Base-by-base conservation (phyloP, 192 early-diverging fungal species). In the Umbelopsis vinacea region DNA sequence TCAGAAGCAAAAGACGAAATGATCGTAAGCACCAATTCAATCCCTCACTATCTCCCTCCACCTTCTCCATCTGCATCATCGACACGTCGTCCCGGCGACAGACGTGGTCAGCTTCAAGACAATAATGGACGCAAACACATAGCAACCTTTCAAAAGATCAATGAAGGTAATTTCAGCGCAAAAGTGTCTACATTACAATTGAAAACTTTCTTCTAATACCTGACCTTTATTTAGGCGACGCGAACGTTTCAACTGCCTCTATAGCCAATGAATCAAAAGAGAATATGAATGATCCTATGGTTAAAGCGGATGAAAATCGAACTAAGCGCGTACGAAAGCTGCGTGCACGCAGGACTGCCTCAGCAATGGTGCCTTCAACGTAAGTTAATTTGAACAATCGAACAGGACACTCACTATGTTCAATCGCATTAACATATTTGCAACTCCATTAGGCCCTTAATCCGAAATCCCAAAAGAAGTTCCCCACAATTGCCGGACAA, bases 251-350 rank as follows among this genome's bases (percentile, higher is more conserved):
- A 2, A 26, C 15, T 35, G 55, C 29, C 55, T 60, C 26, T 10
- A 17, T 60, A 15, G 15, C 26, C 55, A 60, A 60, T 12, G 55
- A 60, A 33, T 60, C 29, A 29, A 60, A 60, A 2, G 55, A 60
- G 11, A 60, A 26, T 21, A 60, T 60, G 33, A 60, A 60, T 24
- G 55, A 60, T 24, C 55, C 55, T 29, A 15, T 60, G 24, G 35
- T 60, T 35, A 29, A 60, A 15, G 29, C 29, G 2, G 55, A 60
- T 19, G 55, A 21, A 15, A 29, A 60, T 12, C 26, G 29, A 35
- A 24, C 29, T 35, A 60, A 0, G 24, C 24, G 19, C 7, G 15
- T 9, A 60, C 26, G 2, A 6, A 35, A 35, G 4, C 29, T 1
- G 4, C 26, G n/a, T n/a, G n/a, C n/a, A n/a, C n/a, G n/a, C n/a